Evolutionary conservation across 108 stramenopile genomes (phyloP).

Genomic region (Nannochloropsis salina): DNA sequence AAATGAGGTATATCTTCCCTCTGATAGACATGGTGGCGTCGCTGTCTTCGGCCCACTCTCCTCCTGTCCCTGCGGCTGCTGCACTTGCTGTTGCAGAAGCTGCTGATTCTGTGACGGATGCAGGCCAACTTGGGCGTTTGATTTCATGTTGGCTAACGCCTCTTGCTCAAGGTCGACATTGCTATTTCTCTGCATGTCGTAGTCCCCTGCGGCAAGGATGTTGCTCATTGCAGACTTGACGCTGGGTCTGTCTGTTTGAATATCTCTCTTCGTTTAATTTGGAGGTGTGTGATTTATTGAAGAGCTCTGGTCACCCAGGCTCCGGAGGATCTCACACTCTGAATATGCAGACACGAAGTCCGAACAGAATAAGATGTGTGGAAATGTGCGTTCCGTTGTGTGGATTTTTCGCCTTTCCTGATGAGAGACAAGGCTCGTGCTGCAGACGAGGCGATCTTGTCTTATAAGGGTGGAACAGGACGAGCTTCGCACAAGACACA

Average conservation of each 20-base stretch:
- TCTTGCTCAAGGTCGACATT: too few species aligned
- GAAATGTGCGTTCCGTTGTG: constrained; percentile 14
- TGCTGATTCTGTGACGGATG: background rate
- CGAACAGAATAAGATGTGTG: background rate
- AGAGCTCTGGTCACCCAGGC: constrained; percentile 14
- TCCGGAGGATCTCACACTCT: background rate
- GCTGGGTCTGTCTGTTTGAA: background rate
- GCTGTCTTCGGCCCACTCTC: too few species aligned
- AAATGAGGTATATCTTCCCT: too few species aligned
- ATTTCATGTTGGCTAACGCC: too few species aligned
- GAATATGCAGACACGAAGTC: background rate
- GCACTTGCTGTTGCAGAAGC: background rate
- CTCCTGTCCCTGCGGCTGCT: background rate
- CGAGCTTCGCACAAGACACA: background rate
- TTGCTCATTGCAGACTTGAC: background rate
- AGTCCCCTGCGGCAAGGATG: background rate
- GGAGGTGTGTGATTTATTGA: background rate
- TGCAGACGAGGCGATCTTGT: constrained; percentile 19
- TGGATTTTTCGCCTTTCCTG: background rate
- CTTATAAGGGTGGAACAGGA: constrained; percentile 17
- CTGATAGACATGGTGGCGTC: too few species aligned
- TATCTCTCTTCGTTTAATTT: background rate
- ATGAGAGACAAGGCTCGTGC: background rate
- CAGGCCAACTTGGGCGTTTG: background rate
- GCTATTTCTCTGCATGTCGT: too few species aligned